Percentiles rank a stretch among this genome's conserved stretches.
Conservation (phyloP, 306 rosid genomes). For the Casuarina equisetifolia region DNA sequence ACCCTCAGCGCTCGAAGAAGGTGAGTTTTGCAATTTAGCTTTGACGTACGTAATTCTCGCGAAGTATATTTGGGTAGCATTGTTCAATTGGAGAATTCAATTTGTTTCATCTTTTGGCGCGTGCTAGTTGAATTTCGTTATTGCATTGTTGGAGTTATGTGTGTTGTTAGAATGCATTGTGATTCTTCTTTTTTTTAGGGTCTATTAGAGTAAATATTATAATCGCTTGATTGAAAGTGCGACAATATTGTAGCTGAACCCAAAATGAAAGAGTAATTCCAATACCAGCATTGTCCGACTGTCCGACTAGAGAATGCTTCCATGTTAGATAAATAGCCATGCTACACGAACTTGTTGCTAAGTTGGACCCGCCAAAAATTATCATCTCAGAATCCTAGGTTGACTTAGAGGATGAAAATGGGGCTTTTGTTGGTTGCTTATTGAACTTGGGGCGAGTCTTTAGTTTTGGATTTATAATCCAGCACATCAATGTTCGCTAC, state of each 20-base stretch:
- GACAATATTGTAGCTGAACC: background rate
- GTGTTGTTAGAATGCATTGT: background rate
- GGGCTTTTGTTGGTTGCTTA: background rate
- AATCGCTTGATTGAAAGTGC: background rate
- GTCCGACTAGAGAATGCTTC: background rate
- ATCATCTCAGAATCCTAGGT: background rate
- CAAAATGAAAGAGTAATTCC: background rate
- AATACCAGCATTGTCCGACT: background rate
- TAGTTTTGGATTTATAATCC: background rate
- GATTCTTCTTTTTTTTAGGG: background rate
- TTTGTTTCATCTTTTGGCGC: background rate
- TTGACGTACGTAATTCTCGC: background rate
- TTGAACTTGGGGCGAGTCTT: background rate
- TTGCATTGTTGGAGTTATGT: background rate
- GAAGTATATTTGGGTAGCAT: slow-evolving; percentile 12
- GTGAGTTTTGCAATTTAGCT: slow-evolving; percentile 31
- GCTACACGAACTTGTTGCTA: background rate
- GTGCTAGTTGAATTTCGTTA: background rate
- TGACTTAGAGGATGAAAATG: background rate
- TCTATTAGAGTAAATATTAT: background rate
- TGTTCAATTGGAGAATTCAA: slow-evolving; percentile 19
- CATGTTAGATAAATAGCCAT: background rate
- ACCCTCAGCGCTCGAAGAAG: slow-evolving; percentile 78
- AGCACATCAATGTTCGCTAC: background rate
- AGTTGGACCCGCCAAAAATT: background rate